Evolutionary conservation across 1,139 yeast species (phyloP).

Genomic region (Kodamaea sp.): DNA sequence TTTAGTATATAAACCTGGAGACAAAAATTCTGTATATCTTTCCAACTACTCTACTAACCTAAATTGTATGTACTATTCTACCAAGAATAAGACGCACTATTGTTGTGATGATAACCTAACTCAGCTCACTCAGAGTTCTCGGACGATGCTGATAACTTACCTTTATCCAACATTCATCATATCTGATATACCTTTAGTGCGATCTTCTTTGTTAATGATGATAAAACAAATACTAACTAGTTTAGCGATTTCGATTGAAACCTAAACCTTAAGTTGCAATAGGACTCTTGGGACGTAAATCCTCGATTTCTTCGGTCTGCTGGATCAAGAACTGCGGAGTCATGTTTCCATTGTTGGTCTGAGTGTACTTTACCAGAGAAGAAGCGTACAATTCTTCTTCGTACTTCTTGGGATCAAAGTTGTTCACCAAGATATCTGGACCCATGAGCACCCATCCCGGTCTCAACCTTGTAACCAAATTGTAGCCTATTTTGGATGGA

Average conservation of each 20-base stretch:
- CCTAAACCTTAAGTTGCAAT: conserved; percentile 14
- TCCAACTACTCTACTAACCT: not conserved
- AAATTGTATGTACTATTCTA: conserved; percentile 12
- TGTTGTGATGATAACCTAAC: conserved; percentile 51
- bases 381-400: conserved; percentile 34
- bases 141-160: conserved; percentile 48
- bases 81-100: conserved; percentile 9
- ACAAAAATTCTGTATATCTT: too few relatives aligned
- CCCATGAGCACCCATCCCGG: conserved; percentile 91
- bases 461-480: conserved; percentile 67
- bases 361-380: conserved; percentile 33
- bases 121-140: conserved; percentile 57
- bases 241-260: not conserved
- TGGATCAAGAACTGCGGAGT: conserved; percentile 54
- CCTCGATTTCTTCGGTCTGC: conserved; percentile 70
- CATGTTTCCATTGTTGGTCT: conserved; percentile 16
- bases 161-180: conserved; percentile 50
- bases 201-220: too few relatives aligned
- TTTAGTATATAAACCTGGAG: conserved; percentile 5
- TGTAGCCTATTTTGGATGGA: conserved; percentile 65
- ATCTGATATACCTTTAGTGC: too few relatives aligned
- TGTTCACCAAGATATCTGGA: conserved; percentile 77
- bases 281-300: conserved; percentile 83
- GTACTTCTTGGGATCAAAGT: conserved; percentile 49
- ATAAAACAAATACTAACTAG: conserved; percentile 11